Percentiles rank a stretch among this genome's conserved stretches.
phyloP scores from a whole-genome alignment of 2,329 filamentous ascomycete species.

The Neonectria magnoliae region DNA sequence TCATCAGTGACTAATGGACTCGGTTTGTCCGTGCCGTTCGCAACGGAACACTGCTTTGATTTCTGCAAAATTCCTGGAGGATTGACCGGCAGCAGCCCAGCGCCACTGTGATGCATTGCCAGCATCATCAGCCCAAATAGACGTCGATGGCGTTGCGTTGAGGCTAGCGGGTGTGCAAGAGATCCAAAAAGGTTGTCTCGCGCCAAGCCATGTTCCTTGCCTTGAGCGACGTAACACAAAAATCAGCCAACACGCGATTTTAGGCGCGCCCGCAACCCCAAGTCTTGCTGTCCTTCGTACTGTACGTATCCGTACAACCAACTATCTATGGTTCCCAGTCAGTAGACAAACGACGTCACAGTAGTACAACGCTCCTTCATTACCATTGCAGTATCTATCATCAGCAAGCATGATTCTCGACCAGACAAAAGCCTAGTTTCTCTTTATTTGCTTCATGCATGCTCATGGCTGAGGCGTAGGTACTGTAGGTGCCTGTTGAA shows the following conservation, averaged over 20 bases:
- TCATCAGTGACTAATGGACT: conserved; percentile 4
- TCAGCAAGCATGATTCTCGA: neutral
- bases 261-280: conserved; percentile 7
- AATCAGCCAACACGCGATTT: conserved; percentile 16
- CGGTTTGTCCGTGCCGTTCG: conserved; percentile 11
- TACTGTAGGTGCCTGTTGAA: too few relatives aligned
- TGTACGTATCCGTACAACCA: neutral
- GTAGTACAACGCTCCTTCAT: neutral
- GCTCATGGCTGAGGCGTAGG: neutral
- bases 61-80: conserved; percentile 10
- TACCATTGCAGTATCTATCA: neutral
- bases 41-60: conserved; percentile 10
- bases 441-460: neutral
- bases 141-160: conserved; percentile 4
- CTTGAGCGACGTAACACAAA: conserved; percentile 21
- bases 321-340: neutral
- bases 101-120: conserved; percentile 4
- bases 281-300: neutral
- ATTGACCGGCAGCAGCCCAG: conserved; percentile 15
- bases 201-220: conserved; percentile 14
- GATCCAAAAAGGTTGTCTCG: conserved; percentile 17
- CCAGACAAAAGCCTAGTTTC: neutral
- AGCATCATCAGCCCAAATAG: conserved; percentile 4
- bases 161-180: conserved; percentile 16
- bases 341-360: neutral